Conservation (phyloP, 2,329 filamentous ascomycete species). For the Plectosphaerella sp. region DNA sequence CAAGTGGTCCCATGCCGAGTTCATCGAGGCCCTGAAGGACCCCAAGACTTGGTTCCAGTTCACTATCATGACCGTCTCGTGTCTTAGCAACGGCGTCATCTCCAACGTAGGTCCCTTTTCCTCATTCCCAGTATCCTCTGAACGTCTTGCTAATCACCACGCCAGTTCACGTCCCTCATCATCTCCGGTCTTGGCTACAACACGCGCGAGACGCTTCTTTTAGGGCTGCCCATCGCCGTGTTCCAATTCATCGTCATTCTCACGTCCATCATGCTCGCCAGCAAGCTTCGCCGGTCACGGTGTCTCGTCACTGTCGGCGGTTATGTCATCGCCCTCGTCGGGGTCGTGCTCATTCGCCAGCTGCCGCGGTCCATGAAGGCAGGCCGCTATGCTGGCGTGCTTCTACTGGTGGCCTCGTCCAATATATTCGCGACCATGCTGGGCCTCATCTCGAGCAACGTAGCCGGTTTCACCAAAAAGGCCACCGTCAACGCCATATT, state of each 20-base stretch:
- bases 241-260: background rate
- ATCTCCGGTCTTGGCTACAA: background rate
- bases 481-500: slow-evolving; percentile 53
- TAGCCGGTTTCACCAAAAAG: slow-evolving; percentile 62
- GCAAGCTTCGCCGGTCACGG: background rate
- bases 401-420: slow-evolving; percentile 53
- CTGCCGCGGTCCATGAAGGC: slow-evolving; percentile 3
- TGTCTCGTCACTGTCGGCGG: background rate
- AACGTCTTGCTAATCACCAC: background rate
- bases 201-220: background rate
- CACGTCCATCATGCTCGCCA: background rate
- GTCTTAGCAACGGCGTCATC: background rate
- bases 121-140: background rate
- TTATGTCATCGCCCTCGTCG: slow-evolving; percentile 11
- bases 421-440: slow-evolving; percentile 37
- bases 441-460: slow-evolving; percentile 26
- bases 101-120: background rate
- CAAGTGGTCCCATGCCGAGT: slow-evolving; percentile 27
- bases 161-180: background rate
- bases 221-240: background rate
- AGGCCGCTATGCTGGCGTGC: background rate
- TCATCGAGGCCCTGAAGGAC: slow-evolving; percentile 47
- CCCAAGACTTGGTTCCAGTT: slow-evolving; percentile 58
- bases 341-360: slow-evolving; percentile 18
- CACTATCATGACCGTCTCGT: background rate